A percentile compares a stretch with the other conserved stretches of the same genome.
phyloP scores from a whole-genome alignment of 2,329 filamentous ascomycete genomes.

The Trichophyton verrucosum region DNA sequence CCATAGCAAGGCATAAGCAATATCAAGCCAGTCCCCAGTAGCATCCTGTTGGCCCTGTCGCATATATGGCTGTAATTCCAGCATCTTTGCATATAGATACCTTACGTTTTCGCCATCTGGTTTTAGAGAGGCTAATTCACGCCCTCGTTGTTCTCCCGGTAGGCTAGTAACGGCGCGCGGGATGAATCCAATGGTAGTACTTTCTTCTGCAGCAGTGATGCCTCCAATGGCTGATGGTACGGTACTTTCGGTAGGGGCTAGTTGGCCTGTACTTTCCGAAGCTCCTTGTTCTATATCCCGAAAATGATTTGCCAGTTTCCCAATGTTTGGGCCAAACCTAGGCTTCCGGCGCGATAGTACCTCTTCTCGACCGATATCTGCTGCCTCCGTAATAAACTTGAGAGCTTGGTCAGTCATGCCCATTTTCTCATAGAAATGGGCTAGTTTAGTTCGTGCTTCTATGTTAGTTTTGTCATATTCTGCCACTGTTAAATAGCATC shows the following conservation, averaged over 20 bases:
- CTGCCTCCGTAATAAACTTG: conserved; percentile 61
- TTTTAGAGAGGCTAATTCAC: neutral
- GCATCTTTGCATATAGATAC: conserved; percentile 35
- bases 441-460: conserved; percentile 65
- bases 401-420: conserved; percentile 65
- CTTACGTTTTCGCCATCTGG: conserved; percentile 22
- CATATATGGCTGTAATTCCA: conserved; percentile 37
- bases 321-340: conserved; percentile 23
- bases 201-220: neutral
- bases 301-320: conserved; percentile 31
- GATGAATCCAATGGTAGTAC: neutral
- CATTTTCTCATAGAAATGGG: conserved; percentile 68
- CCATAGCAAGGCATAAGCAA: conserved; percentile 45
- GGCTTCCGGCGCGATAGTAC: conserved; percentile 22
- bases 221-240: neutral
- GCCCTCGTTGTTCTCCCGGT: neutral
- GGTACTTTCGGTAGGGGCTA: neutral
- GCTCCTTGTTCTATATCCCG: conserved; percentile 17
- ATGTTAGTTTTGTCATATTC: conserved; percentile 59
- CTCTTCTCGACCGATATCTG: conserved; percentile 46
- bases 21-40: conserved; percentile 46
- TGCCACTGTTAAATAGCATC: conserved; percentile 62
- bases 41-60: conserved; percentile 39
- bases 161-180: neutral
- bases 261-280: neutral